Conservation (phyloP, 192 early-diverging fungal genomes). For the Coemansia sp. region DNA sequence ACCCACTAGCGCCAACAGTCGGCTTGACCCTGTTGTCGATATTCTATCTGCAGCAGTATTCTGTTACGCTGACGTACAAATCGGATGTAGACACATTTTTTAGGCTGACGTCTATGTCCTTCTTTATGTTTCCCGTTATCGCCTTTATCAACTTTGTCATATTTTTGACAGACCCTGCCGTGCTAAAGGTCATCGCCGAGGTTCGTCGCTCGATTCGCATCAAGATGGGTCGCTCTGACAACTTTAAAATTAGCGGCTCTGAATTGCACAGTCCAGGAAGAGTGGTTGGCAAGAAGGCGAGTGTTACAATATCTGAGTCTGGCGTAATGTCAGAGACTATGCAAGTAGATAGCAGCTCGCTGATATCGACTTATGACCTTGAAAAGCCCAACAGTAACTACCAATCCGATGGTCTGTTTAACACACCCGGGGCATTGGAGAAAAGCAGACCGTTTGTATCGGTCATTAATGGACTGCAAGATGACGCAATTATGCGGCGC, state of each 20-base stretch:
- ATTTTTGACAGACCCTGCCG: slow-evolving; percentile 34
- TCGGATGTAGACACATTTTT: slow-evolving; percentile 12
- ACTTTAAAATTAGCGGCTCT: not conserved
- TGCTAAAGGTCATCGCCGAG: slow-evolving; percentile 24
- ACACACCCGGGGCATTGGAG: slow-evolving; percentile 13
- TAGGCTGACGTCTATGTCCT: slow-evolving; percentile 7
- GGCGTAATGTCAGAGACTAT: not conserved
- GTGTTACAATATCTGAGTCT: slow-evolving; percentile 18
- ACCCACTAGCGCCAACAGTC: slow-evolving; percentile 29
- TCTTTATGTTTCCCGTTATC: slow-evolving; percentile 13
- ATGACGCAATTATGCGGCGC: slow-evolving; percentile 26
- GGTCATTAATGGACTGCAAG: slow-evolving; percentile 12
- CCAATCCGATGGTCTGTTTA: not conserved
- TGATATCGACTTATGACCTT: slow-evolving; percentile 2
- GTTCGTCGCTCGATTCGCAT: slow-evolving; percentile 7
- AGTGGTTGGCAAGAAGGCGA: not conserved
- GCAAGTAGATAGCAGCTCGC: slow-evolving; percentile 3
- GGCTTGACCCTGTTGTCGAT: slow-evolving; percentile 17
- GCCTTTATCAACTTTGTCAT: slow-evolving; percentile 36
- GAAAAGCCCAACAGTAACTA: not conserved
- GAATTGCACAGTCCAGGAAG: not conserved
- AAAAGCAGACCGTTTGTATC: slow-evolving; percentile 13
- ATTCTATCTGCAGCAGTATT: slow-evolving; percentile 28
- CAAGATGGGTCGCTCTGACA: slow-evolving; percentile 2
- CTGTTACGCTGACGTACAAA: slow-evolving; percentile 23